Conservation (phyloP, 1,139 yeast genomes). For the Pichia cactophila region DNA sequence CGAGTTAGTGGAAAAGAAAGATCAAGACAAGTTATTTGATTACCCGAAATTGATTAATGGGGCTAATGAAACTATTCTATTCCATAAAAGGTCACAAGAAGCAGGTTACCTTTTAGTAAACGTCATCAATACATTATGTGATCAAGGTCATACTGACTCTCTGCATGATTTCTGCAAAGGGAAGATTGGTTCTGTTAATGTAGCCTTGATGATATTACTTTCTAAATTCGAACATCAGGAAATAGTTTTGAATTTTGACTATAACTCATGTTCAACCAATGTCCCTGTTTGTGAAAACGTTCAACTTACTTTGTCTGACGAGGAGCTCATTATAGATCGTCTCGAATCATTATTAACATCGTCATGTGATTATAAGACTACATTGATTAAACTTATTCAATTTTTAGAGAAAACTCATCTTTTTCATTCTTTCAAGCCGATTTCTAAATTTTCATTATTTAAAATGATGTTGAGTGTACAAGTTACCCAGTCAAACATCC, state of each 20-base stretch:
- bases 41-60: constrained; percentile 4
- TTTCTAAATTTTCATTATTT: background rate
- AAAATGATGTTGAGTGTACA: background rate
- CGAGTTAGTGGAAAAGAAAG: background rate
- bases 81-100: background rate
- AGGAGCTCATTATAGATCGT: no score
- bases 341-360: background rate
- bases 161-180: background rate
- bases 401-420: background rate
- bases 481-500: background rate
- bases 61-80: constrained; percentile 5
- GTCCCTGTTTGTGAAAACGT: background rate
- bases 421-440: background rate
- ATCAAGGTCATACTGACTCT: no score
- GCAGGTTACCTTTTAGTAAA: background rate
- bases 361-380: background rate
- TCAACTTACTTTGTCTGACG: background rate
- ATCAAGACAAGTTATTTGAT: background rate
- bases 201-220: background rate
- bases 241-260: no score
- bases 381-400: background rate
- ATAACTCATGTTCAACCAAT: background rate
- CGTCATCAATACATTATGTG: background rate
- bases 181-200: background rate
- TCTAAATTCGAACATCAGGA: background rate